Evolutionary conservation across 2,329 filamentous ascomycete genomes (phyloP), one percentile per base, ranked within the genome.

Genomic region (Talaromyces sp.): DNA sequence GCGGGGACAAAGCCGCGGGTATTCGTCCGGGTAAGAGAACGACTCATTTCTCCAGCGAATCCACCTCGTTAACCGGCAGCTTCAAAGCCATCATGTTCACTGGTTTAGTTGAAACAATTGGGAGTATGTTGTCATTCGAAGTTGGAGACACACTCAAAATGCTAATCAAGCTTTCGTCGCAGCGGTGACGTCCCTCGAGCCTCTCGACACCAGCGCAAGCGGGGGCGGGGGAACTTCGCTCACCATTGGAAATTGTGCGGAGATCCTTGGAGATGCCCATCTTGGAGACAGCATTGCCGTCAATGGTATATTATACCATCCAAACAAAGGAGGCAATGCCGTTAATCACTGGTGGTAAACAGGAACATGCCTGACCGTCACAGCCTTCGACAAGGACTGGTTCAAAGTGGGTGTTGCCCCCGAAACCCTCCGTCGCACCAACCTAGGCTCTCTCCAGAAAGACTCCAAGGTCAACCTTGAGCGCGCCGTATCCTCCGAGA

Each of bases 371-470:
- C 87, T 99, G 61, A 99, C 95, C 13, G 91, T 98, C 64, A 97
- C 90, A n/a, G 81, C 84, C 67, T 90, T 92, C 77, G 81, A 79
- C 64, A 78, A 78, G 63, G 76, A 80, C 19, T 79, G 82, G 70
- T 99, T 99, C 88, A 94, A 91, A 73, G 92, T 98, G 70, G 94
- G 95, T 75, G 90, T 97, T 69, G 92, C 95, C 8, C 95, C 95
- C 66, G 95, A 99, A 82, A 99, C 95, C 17, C 88, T 99, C 64
- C 93, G 95, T 66, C 88, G 96, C 65, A 99, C 96, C 67, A 96
- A 98, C 80, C 88, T 99, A n/a, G 94, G 93, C 68, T 82, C 82
- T 22, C 84, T 99, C 62, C 79, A 81, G 58, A 76, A 86, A 67
- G 83, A 83, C 49, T 90, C 88, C 67, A 83, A 82, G 25, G 93